Base-by-base conservation (phyloP, 768 basidiomycete species). In the Calocybe cyanea region DNA sequence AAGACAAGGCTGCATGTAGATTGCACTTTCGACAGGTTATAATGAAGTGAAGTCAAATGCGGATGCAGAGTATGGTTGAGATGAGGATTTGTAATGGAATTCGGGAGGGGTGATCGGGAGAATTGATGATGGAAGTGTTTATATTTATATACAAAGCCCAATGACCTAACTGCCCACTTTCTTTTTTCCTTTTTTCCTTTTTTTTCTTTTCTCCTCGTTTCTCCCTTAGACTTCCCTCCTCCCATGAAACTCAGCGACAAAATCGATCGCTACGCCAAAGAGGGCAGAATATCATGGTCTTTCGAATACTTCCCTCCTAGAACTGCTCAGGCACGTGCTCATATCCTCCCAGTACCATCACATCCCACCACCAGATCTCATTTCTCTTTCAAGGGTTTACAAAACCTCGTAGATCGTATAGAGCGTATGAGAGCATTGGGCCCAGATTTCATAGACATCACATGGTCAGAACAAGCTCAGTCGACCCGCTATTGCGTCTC, bases 281-380 rank as follows among this genome's bases (percentile, higher is more conserved):
- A 95, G 57, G 84, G 86, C 52, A 83, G 91, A 59, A 70, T 90
- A 49, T 96, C 93, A 87, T 99, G 94, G 94, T 93, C 91, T 30
- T 98, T 99, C 63, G 95, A 99, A 63, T 98, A 93, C 70, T 98
- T 99, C 60, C 95, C 96, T 46, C 94, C 91, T 17, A 75, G 93
- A 52, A 96, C 93, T 25, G 92, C 92, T 40, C 93, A 95, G 81
- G 91, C 92, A 51, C 48, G 65, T 58, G 31, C 44, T 45, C n/a
- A n/a, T n/a, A n/a, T n/a, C n/a, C 4, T 23, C 11, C 38, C 21
- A n/a, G 19, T 25, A 14, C 21, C n/a, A 18, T 30, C 13, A 28
- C 35, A 18, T 9, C 14, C n/a, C n/a, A n/a, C n/a, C 24, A 7
- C 35, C 25, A 34, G 25, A 31, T 45, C 55, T 20, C 46, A 44